Conservation (phyloP, 768 basidiomycete genomes). For the Fomitopsis serialis region DNA sequence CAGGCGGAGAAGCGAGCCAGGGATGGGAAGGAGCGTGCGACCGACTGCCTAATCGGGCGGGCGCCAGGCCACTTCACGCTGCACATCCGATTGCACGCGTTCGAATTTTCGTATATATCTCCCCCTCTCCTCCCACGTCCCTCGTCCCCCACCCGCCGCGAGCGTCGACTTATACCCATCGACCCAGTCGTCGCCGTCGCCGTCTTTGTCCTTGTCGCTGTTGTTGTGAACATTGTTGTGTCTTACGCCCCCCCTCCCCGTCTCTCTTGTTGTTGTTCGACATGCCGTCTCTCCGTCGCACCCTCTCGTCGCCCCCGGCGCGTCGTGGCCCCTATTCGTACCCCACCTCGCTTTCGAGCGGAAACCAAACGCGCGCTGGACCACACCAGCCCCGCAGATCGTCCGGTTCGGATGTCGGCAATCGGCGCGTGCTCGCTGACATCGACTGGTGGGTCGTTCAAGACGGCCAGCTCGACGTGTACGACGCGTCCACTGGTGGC, state of each 20-base stretch:
- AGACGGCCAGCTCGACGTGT: constrained; percentile 59
- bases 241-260: constrained; percentile 9
- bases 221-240: constrained; percentile 3
- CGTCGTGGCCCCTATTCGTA: constrained; percentile 60
- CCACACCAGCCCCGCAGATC: constrained; percentile 46
- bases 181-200: constrained; percentile 6
- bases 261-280: constrained; percentile 36
- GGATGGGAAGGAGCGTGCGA: background rate
- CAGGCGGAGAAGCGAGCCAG: background rate
- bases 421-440: constrained; percentile 74
- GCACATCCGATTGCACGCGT: constrained; percentile 23
- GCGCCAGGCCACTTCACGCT: constrained; percentile 15
- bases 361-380: constrained; percentile 31
- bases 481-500: constrained; percentile 23
- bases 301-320: constrained; percentile 63
- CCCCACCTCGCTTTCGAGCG: constrained; percentile 31
- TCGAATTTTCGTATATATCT: constrained; percentile 12
- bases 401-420: constrained; percentile 58
- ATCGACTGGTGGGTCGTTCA: constrained; percentile 85
- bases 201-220: constrained; percentile 7
- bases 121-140: constrained; percentile 9
- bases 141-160: constrained; percentile 11
- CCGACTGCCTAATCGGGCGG: constrained; percentile 2
- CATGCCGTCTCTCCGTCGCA: constrained; percentile 80
- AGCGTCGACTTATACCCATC: constrained; percentile 17